Conservation (phyloP, 495 filamentous ascomycete species). For the Podospora australis region DNA sequence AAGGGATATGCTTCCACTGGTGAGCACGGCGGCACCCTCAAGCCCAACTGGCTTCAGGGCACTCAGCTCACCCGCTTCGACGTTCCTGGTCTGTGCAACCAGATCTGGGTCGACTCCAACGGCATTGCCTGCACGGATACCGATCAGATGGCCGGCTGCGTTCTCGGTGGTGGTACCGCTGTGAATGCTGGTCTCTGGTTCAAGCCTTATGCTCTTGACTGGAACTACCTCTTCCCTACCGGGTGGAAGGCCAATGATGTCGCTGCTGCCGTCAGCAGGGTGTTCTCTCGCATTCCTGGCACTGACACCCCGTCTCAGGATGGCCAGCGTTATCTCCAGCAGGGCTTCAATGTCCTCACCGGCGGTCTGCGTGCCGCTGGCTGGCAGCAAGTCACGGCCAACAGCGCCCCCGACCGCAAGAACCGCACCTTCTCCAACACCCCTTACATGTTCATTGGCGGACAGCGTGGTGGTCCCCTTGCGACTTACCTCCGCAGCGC, state of each 20-base stretch:
- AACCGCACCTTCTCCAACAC: constrained; percentile 59
- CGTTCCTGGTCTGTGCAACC: constrained; percentile 70
- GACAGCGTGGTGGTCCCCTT: constrained; percentile 64
- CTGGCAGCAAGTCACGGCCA: constrained; percentile 58
- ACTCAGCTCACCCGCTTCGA: constrained; percentile 69
- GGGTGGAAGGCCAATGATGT: constrained; percentile 67
- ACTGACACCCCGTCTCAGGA: constrained; percentile 62
- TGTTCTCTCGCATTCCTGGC: constrained; percentile 65
- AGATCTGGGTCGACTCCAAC: constrained; percentile 57
- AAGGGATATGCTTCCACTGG: constrained; percentile 56
- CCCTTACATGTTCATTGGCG: constrained; percentile 62
- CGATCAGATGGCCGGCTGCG: constrained; percentile 68
- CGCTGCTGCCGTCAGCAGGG: constrained; percentile 46
- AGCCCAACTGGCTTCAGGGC: constrained; percentile 57
- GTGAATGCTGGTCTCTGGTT: constrained; percentile 61
- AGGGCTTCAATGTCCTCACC: constrained; percentile 55
- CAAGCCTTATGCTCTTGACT: constrained; percentile 49
- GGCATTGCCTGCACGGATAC: constrained; percentile 64
- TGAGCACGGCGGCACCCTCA: constrained; percentile 50
- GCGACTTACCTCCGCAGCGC: constrained; percentile 67
- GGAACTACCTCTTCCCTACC: constrained; percentile 65
- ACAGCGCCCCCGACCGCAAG: constrained; percentile 55
- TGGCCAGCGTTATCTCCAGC: constrained; percentile 61
- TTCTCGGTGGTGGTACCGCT: constrained; percentile 72
- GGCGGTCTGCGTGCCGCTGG: constrained; percentile 49